These are phyloP conservation scores for Oleoguttula mirabilis DNA, from an alignment of 495 filamentous ascomycete species.

Conservation along the genomic window DNA sequence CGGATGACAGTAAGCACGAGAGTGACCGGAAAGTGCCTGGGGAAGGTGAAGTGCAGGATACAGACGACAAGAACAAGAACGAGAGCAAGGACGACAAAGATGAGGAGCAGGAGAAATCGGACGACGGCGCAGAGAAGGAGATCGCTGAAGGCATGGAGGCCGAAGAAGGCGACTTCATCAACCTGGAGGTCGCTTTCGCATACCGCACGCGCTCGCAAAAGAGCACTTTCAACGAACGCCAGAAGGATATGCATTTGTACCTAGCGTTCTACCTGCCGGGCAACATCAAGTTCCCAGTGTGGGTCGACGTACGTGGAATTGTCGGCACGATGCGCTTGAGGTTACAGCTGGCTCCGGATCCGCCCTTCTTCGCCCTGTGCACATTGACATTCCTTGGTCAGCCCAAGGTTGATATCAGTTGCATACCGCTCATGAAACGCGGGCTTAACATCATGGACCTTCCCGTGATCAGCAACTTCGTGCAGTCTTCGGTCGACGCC, in stretches of 20 bases:
- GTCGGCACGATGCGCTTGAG: slow-evolving; percentile 53
- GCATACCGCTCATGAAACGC: slow-evolving; percentile 52
- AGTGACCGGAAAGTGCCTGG: slow-evolving; percentile 43
- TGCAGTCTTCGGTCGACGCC: slow-evolving; percentile 59
- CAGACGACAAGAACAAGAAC: slow-evolving; percentile 23
- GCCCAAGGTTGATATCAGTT: slow-evolving; percentile 56
- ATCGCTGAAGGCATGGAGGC: slow-evolving; percentile 56
- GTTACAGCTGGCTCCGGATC: slow-evolving; percentile 58
- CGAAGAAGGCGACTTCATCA: slow-evolving; percentile 61
- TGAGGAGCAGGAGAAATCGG: slow-evolving; percentile 26
- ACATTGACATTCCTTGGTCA: slow-evolving; percentile 68
- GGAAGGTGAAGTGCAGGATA: slow-evolving; percentile 27
- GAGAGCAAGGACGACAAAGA: slow-evolving; percentile 24
- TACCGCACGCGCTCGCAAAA: slow-evolving; percentile 48
- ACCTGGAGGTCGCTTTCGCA: slow-evolving; percentile 57
- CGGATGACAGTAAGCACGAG: slow-evolving; percentile 35
- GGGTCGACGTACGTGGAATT: slow-evolving; percentile 58
- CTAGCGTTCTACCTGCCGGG: slow-evolving; percentile 55
- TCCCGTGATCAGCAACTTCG: slow-evolving; percentile 58
- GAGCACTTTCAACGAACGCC: slow-evolving; percentile 44
- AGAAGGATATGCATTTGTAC: slow-evolving; percentile 58
- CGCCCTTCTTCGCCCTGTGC: slow-evolving; percentile 57
- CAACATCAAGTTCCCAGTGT: slow-evolving; percentile 48
- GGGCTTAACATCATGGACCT: slow-evolving; percentile 60
- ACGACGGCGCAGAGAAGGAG: slow-evolving; percentile 31